phyloP scores from a whole-genome alignment of 768 basidiomycete species.

The Saitozyma podzolica region DNA sequence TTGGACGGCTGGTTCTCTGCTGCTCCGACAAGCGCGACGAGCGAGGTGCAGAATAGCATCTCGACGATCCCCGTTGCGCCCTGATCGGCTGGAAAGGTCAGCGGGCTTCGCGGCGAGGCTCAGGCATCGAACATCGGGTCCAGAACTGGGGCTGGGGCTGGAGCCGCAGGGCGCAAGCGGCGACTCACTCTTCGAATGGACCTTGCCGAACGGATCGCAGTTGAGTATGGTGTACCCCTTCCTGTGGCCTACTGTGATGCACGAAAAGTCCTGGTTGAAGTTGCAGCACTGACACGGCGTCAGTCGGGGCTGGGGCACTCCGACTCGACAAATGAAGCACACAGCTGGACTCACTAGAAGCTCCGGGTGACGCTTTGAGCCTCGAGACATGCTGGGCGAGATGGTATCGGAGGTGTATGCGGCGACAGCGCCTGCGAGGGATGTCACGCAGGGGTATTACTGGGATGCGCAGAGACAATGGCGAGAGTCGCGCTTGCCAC shows the following conservation, averaged over 20 bases:
- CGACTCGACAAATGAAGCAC: neutral
- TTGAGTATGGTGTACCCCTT: conserved; percentile 97
- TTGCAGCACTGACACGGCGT: conserved; percentile 56
- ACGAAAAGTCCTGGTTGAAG: conserved; percentile 99
- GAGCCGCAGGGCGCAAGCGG: neutral
- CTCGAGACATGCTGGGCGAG: conserved; percentile 32
- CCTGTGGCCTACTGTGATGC: conserved; percentile 89
- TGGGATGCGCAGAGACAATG: too few relatives aligned
- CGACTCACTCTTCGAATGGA: conserved; percentile 84
- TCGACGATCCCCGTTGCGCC: conserved; percentile 95
- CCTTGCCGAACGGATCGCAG: conserved; percentile 94
- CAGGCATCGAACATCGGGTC: neutral
- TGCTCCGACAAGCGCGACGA: conserved; percentile 94
- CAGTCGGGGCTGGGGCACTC: neutral
- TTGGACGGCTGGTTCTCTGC: conserved; percentile 81
- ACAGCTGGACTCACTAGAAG: conserved; percentile 38
- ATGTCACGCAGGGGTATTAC: too few relatives aligned
- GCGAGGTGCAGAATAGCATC: conserved; percentile 98
- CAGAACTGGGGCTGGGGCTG: neutral
- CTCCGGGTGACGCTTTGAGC: conserved; percentile 50
- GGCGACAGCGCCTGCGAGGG: neutral
- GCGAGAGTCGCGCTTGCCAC: too few relatives aligned
- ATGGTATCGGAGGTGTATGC: neutral
- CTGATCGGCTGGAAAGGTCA: conserved; percentile 62
- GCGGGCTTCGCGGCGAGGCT: conserved; percentile 2